Percentiles rank a stretch among this genome's conserved stretches.
Conservation (phyloP, 331 rosid genomes). For the Arachis monticola region DNA sequence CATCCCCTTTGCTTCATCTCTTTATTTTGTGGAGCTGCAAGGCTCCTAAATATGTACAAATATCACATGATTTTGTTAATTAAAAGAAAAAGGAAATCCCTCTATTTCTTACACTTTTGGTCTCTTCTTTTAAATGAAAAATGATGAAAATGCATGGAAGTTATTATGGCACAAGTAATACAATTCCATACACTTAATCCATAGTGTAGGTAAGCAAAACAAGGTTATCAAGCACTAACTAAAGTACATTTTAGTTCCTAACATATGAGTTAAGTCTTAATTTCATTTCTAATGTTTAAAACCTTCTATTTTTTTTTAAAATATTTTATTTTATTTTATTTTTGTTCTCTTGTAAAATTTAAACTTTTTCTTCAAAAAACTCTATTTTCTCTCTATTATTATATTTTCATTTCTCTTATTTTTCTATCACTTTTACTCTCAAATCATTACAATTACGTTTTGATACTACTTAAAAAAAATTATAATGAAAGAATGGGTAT, state of each 20-base stretch:
- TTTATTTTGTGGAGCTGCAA: slow-evolving; percentile 26
- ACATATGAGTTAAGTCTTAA: no score
- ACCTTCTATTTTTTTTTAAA: no score
- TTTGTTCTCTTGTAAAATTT: no score
- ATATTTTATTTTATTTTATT: no score
- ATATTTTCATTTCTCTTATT: no score
- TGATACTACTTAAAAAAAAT: no score
- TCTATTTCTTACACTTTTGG: slow-evolving; percentile 22
- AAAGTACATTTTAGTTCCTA: not conserved
- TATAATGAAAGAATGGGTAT: no score
- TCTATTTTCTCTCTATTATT: no score
- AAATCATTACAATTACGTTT: no score
- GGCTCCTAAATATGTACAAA: slow-evolving; percentile 39
- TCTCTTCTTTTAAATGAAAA: slow-evolving; percentile 2
- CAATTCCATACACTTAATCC: not conserved
- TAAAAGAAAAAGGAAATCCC: not conserved
- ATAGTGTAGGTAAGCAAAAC: not conserved
- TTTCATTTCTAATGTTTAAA: no score
- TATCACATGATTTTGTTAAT: slow-evolving; percentile 19
- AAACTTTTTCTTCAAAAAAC: no score
- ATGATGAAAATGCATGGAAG: not conserved
- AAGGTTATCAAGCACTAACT: not conserved
- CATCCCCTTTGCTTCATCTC: slow-evolving; percentile 27
- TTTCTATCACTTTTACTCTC: no score
- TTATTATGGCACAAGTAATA: not conserved